Conservation (phyloP, 139 green algal species). For the Tetraselmis chui region DNA sequence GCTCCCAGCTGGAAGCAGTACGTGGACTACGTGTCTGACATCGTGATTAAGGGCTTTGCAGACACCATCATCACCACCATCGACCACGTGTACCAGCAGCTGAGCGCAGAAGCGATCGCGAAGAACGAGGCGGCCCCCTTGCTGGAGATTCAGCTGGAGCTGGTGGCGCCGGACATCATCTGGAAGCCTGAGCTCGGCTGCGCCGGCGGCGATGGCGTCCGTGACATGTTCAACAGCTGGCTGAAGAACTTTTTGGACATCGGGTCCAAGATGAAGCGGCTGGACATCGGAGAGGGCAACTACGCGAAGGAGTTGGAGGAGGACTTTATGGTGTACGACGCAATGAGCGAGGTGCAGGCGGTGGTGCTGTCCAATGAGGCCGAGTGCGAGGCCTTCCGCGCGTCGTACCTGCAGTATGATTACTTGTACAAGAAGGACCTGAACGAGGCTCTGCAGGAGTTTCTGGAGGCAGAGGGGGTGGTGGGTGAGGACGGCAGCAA, state of each 20-base stretch:
- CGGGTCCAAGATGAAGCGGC: constrained; percentile 63
- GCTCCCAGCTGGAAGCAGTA: constrained; percentile 65
- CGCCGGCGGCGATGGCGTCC: constrained; percentile 32
- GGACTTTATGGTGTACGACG: constrained; percentile 65
- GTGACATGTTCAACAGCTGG: constrained; percentile 71
- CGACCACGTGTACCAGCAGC: constrained; percentile 36
- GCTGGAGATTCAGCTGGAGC: constrained; percentile 77
- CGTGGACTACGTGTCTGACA: constrained; percentile 70
- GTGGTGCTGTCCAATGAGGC: constrained; percentile 61
- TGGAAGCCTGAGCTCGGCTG: constrained; percentile 70
- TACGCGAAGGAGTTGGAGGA: constrained; percentile 86
- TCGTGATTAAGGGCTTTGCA: constrained; percentile 75
- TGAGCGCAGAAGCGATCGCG: constrained; percentile 42
- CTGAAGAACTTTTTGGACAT: constrained; percentile 67
- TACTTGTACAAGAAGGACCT: constrained; percentile 81
- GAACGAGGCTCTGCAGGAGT: constrained; percentile 45
- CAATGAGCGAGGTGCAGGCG: constrained; percentile 51
- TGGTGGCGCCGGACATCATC: constrained; percentile 64
- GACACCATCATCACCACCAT: constrained; percentile 55
- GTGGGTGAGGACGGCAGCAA: constrained; percentile 40
- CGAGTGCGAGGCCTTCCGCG: constrained; percentile 67
- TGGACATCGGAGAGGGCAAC: constrained; percentile 79
- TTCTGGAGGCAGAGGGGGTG: constrained; percentile 38
- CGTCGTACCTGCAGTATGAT: constrained; percentile 58
- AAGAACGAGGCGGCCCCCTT: constrained; percentile 58